A percentile compares a stretch with the other conserved stretches of the same genome.
These are phyloP conservation scores for Epichloe coenophiala DNA, from an alignment of 2,329 filamentous ascomycete species.

Conservation along the genomic window DNA sequence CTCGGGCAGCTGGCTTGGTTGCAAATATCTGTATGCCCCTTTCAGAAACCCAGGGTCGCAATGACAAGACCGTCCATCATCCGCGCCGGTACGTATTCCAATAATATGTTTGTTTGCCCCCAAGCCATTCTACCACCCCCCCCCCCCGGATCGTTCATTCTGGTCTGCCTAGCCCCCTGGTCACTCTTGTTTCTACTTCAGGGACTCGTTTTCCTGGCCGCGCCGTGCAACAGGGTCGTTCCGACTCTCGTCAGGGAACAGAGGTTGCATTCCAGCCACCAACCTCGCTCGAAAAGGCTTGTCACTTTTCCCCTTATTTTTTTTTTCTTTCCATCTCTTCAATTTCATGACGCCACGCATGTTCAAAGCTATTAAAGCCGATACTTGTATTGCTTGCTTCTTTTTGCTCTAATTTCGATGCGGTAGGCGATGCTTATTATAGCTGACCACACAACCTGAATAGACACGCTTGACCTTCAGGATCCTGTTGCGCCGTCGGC, in stretches of 20 bases:
- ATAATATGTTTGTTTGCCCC: not conserved
- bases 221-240: not conserved
- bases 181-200: slow-evolving; percentile 1
- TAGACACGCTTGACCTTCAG: slow-evolving; percentile 93
- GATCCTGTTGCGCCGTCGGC: slow-evolving; percentile 70
- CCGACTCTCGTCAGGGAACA: not conserved
- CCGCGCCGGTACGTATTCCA: slow-evolving; percentile 41
- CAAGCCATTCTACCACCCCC: not conserved
- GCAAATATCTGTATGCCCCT: not conserved
- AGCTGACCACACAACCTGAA: slow-evolving; percentile 5
- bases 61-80: slow-evolving; percentile 44
- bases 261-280: slow-evolving; percentile 14
- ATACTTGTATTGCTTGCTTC: not conserved
- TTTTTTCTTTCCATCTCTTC: not conserved
- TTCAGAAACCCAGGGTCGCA: not conserved
- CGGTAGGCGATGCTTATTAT: not conserved
- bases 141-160: not conserved
- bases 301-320: not conserved
- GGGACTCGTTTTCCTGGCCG: slow-evolving; percentile 7
- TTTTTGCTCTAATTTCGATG: not conserved
- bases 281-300: not conserved
- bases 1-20: not conserved
- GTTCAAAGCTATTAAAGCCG: not conserved
- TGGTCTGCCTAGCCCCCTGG: slow-evolving; percentile 5
- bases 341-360: not conserved